Evolutionary conservation across 257 asterid species (phyloP), one percentile per base, ranked within the genome.

Genomic region (Gentiana straminea): DNA sequence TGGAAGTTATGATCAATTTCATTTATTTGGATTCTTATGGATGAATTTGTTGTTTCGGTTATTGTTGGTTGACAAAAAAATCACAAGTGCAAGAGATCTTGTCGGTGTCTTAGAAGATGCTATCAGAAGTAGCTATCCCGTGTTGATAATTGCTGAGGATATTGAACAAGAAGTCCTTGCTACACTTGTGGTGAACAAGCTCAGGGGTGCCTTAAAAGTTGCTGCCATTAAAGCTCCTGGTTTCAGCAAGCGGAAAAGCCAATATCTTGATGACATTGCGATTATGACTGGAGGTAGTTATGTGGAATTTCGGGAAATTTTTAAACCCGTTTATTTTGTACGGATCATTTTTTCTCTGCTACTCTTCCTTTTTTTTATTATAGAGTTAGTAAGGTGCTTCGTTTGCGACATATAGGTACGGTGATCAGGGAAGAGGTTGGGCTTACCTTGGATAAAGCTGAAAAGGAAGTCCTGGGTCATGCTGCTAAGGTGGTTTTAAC

Each of bases 181-280:
- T 37, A 92, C 98, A n/a, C 93, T 87, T 46, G 98, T 87, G 57
- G 98, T 92, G 65, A 92, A 92, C 78, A 92, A 67, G 76, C 86
- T 88, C 44, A 86, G 98, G 72, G 98, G 98, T 9, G 78, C 97
- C 3, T 63, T 92, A 63, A 88, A 92, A 74, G 86, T 92, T 49
- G 97, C 95, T 57, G 97, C 98, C 46, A 84, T 92, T n/a, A 92
- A 92, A 77, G 97, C 98, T 60, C 98, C 98, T 67, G 98, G 97
- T 4, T 92, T 92, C 72, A 97, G 98, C 70, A 97, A 87, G 65
- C 73, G 98, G 54, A 92, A 92, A 72, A 83, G 93, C 64, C 94
- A 92, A 58, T 92, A 92, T 81, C 98, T 92, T 65, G 98, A 92
- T 62, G 98, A 92, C 69, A 85, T 92, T 70, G 98, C 98, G 46